A percentile compares a stretch with the other conserved stretches of the same genome.
phyloP scores from a whole-genome alignment of 345 rosid species.

The Populus davidiana region DNA sequence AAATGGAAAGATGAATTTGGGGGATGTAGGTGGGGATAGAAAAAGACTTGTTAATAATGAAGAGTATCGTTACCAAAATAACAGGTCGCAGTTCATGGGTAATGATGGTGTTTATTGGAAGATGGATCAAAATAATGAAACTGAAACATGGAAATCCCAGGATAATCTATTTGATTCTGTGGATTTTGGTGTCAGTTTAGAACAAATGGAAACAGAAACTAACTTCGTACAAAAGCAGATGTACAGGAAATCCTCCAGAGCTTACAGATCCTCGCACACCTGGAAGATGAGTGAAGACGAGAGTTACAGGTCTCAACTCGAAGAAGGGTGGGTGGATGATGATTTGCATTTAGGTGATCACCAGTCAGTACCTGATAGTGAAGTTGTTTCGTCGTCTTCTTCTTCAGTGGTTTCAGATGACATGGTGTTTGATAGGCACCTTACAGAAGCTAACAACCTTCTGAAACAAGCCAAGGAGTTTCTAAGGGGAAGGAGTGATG shows the following conservation, averaged over 20 bases:
- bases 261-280: slow-evolving; percentile 31
- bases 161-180: slow-evolving; percentile 37
- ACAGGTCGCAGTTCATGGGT: slow-evolving; percentile 30
- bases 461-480: slow-evolving; percentile 50
- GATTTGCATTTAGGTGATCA: slow-evolving; percentile 22
- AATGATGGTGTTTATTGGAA: slow-evolving; percentile 22
- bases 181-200: slow-evolving; percentile 35
- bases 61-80: slow-evolving; percentile 25
- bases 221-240: slow-evolving; percentile 35
- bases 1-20: slow-evolving; percentile 17
- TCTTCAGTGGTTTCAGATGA: slow-evolving; percentile 48
- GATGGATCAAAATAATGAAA: slow-evolving; percentile 21
- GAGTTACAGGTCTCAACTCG: slow-evolving; percentile 22
- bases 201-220: slow-evolving; percentile 35
- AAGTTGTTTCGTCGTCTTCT: slow-evolving; percentile 21
- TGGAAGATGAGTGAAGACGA: slow-evolving; percentile 27
- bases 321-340: slow-evolving; percentile 22
- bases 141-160: slow-evolving; percentile 26
- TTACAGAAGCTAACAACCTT: slow-evolving; percentile 51
- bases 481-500: slow-evolving; percentile 34
- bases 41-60: slow-evolving; percentile 28
- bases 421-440: slow-evolving; percentile 45
- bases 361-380: slow-evolving; percentile 19
- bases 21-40: slow-evolving; percentile 17
- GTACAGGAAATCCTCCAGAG: slow-evolving; percentile 31